Base-by-base conservation (phyloP, 2,329 filamentous ascomycete genomes). In the Talaromyces marneffei region DNA sequence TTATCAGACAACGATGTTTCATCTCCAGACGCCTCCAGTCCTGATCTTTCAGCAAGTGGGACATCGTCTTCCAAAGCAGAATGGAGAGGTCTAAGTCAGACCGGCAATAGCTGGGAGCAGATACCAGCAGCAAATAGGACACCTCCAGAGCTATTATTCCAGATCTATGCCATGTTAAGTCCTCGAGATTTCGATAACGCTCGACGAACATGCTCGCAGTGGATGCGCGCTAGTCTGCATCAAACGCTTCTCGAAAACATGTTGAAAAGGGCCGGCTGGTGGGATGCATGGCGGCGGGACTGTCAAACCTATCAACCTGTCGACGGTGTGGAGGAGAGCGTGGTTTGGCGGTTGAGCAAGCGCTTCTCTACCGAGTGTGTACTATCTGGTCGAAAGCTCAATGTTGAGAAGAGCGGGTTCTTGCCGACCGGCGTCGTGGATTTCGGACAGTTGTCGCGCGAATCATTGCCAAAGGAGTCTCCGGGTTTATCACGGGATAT, bases 201-300 rank as follows among this genome's bases (percentile, higher is more conserved):
- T 16, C 79, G 86, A 18, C 81, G 83, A 64, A 81, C 81, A 18
- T 89, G 85, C 67, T 80, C 81, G 50, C 71, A 73, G 37, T 89
- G 84, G 86, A 84, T 87, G 75, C 71, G 79, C 39, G 80, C 79
- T 23, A 83, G 84, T 55, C 70, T 88, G n/a, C 75, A 85, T 55
- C 71, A 72, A 44, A 72, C 67, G 1, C 65, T 88, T 1, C 73
- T 88, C 10, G 71, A 74, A 27, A 67, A 66, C 1, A 86, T 87
- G 82, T 68, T 87, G 48, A 79, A 77, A 65, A 75, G 80, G 62
- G 82, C 82, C 39, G 84, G 84, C 3, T 85, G 83, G 80, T 82
- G 75, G 74, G 77, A 70, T 67, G 76, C 71, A 60, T 76, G 74
- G 64, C 64, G 63, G 57, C 68, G 66, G 60, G 75, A 71, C 64